These are phyloP conservation scores for Candida pseudoviswanathii DNA, from an alignment of 1,139 yeast genomes.

Conservation along the genomic window DNA sequence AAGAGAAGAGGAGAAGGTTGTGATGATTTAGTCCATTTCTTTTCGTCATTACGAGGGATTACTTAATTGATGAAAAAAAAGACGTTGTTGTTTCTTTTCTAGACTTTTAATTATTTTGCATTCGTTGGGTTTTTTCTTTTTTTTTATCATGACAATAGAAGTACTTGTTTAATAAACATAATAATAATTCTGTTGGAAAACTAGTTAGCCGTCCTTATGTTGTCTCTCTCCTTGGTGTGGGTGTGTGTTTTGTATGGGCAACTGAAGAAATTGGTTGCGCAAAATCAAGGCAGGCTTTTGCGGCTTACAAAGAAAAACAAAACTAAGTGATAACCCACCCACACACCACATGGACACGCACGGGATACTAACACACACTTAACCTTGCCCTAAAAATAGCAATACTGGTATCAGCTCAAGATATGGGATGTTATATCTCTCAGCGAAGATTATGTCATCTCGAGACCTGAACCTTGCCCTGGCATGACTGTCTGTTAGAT, in stretches of 20 bases:
- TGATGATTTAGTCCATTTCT: too few relatives aligned
- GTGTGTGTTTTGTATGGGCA: not conserved
- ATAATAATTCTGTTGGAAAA: not conserved
- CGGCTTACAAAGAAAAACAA: not conserved
- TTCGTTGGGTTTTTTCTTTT: not conserved
- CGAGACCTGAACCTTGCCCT: too few relatives aligned
- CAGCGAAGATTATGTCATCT: too few relatives aligned
- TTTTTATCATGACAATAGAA: not conserved
- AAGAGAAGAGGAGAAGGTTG: not conserved
- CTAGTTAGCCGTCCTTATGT: not conserved
- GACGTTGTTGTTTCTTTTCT: not conserved
- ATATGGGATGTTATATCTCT: too few relatives aligned
- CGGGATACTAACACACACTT: not conserved
- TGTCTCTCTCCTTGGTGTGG: not conserved
- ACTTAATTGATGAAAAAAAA: too few relatives aligned
- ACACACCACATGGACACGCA: not conserved
- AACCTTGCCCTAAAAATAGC: not conserved
- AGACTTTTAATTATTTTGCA: not conserved
- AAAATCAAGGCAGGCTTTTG: not conserved
- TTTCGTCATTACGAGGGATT: too few relatives aligned
- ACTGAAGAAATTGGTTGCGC: slow-evolving; percentile 5
- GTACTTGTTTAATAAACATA: not conserved
- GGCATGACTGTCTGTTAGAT: too few relatives aligned
- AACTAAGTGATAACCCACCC: not conserved
- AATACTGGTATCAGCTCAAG: not conserved